Conservation (phyloP, 23 red algal genomes). For the Gracilaria gracilis region DNA sequence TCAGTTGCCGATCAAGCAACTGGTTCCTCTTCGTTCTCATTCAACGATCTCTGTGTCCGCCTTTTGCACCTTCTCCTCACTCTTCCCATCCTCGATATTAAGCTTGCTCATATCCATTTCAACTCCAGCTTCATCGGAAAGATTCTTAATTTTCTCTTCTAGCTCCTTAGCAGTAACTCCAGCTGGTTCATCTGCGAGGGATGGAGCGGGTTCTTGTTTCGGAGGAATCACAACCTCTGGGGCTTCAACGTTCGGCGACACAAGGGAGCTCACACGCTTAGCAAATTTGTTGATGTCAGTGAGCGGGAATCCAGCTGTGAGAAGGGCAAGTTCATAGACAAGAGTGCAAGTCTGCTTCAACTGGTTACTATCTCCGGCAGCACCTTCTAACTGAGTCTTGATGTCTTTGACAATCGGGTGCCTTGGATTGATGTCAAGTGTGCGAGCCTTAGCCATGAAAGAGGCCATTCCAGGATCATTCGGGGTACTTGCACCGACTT, state of each 20-base stretch:
- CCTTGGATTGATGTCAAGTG: constrained; percentile 91
- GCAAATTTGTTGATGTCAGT: constrained; percentile 85
- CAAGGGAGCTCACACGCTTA: constrained; percentile 78
- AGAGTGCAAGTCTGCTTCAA: constrained; percentile 79
- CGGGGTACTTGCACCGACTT: constrained; percentile 51
- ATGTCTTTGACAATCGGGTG: constrained; percentile 88
- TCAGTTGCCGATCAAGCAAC: background rate
- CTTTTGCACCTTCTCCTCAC: constrained; percentile 39
- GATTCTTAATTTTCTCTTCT: constrained; percentile 33
- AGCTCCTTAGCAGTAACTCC: constrained; percentile 26
- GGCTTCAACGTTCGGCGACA: constrained; percentile 45
- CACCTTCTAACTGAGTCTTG: constrained; percentile 69
- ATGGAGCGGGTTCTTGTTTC: constrained; percentile 44
- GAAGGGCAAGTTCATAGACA: constrained; percentile 89
- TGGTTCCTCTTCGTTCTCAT: background rate
- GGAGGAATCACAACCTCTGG: constrained; percentile 65
- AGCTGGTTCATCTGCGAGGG: constrained; percentile 44
- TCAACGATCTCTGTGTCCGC: constrained; percentile 57
- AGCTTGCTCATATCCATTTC: constrained; percentile 44
- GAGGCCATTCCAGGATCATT: constrained; percentile 65
- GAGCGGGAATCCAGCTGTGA: constrained; percentile 85
- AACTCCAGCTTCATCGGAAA: constrained; percentile 15
- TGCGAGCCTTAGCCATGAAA: constrained; percentile 68
- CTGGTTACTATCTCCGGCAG: constrained; percentile 64
- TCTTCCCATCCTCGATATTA: background rate